Evolutionary conservation across 1,284 basidiomycete species (phyloP).

Genomic region (Baeospora myosura): DNA sequence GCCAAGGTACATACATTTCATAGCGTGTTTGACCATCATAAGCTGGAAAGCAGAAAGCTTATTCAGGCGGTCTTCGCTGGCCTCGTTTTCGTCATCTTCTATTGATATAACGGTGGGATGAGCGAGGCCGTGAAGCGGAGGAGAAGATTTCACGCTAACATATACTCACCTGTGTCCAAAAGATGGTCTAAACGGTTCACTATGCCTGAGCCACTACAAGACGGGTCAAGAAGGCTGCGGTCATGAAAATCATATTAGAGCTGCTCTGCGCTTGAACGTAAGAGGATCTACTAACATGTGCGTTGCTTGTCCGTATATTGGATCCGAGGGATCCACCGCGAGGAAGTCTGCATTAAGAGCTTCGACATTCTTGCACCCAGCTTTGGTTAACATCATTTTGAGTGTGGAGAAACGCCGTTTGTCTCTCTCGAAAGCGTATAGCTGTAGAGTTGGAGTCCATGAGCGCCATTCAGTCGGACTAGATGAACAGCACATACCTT

Average conservation of each 20-base stretch:
- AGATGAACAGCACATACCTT: conserved; percentile 41
- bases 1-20: conserved; percentile 66
- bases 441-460: conserved; percentile 30
- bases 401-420: conserved; percentile 74
- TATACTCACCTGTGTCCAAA: conserved; percentile 51
- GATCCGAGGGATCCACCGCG: conserved; percentile 56
- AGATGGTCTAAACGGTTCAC: conserved; percentile 86
- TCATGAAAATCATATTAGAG: not conserved
- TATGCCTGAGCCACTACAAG: conserved; percentile 89
- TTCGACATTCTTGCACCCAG: conserved; percentile 73
- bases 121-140: conserved; percentile 3
- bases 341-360: conserved; percentile 77
- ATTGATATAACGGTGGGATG: not conserved
- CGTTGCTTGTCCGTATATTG: conserved; percentile 59
- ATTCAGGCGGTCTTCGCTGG: conserved; percentile 60
- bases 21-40: conserved; percentile 91
- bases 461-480: not conserved
- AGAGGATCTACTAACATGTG: conserved; percentile 66
- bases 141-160: conserved; percentile 3
- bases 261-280: not conserved
- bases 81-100: conserved; percentile 42
- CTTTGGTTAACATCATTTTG: conserved; percentile 73
- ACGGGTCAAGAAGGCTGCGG: conserved; percentile 77
- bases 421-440: conserved; percentile 85
- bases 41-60: conserved; percentile 86